Base-by-base conservation (phyloP, 306 rosid species). In the Acacia crassicarpa region DNA sequence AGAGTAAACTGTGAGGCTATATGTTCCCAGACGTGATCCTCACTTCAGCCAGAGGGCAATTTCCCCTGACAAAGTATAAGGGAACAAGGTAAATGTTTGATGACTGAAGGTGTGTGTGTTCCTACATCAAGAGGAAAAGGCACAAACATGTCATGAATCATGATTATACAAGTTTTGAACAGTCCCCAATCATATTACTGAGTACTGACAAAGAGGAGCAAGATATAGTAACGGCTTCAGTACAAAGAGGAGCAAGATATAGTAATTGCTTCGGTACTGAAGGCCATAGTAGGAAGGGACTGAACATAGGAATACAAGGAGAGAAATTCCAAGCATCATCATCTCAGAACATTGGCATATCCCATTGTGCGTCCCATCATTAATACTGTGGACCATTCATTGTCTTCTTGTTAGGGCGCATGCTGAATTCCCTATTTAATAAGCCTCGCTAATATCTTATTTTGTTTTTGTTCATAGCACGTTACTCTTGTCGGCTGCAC, bases 351-450 rank as follows among this genome's bases (percentile, higher is more conserved):
- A 68, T 73, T 59, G 25, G 35, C 70, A 54, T 41, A 54, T 72
- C 80, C 73, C 27, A 25, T 72, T 44, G 33, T 62, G 20, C 19
- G 46, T 17, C 40, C 40, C 53, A 22, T 30, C n/a, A 54, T 41
- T 45, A 43, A 16, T 30, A 46, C 63, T 72, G 45, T 74, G 78
- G 67, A 65, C 15, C 45, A 38, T 33, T 72, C 45, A 38, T 25
- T 76, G 90, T 79, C 75, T 11, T 56, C 45, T 68, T 66, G 83
- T 81, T 45, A 56, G 85, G 93, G 71, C 2, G 59, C 84, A 84
- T 33, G 56, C 59, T 68, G 51, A 22, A 66, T 75, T 72, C 46
- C 46, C 27, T 48, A 14, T 66, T 74, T 72, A n/a, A 30, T 66
- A 56, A 33, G 59, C 13, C 65, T 22, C 67, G 25, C 20, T 30